Conservation (phyloP, 257 asterid genomes). For the Nyctanthes arbortristis region DNA sequence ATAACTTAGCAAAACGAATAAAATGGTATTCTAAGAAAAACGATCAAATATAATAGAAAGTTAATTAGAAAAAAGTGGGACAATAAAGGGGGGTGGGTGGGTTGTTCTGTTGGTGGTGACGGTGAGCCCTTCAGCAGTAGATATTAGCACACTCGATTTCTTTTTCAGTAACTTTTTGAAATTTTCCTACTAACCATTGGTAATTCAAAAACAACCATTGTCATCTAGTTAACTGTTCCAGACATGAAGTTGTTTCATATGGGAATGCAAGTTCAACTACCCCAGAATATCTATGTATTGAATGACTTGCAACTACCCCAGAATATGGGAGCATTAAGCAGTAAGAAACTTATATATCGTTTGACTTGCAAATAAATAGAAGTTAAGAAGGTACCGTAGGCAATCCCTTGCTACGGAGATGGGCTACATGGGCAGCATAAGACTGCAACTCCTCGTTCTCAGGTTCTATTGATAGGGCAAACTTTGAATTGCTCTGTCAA, state of each 20-base stretch:
- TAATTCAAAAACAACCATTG: neutral
- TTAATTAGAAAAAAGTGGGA: neutral
- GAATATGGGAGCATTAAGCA: neutral
- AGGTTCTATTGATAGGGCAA: slow-evolving; percentile 87
- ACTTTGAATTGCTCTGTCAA: slow-evolving; percentile 89
- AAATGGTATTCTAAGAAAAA: too few species aligned
- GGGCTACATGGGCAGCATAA: slow-evolving; percentile 65
- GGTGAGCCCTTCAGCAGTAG: too few species aligned
- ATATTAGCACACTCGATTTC: too few species aligned
- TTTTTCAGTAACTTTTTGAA: neutral
- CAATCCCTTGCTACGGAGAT: slow-evolving; percentile 73
- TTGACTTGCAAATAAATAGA: neutral
- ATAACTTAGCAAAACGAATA: neutral
- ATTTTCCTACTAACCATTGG: neutral
- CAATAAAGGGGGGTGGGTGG: too few species aligned
- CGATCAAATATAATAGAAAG: neutral
- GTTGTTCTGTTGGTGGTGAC: too few species aligned
- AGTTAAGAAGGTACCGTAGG: slow-evolving; percentile 66
- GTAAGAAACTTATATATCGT: too few species aligned
- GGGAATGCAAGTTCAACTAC: neutral
- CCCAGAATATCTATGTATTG: too few species aligned
- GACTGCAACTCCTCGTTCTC: slow-evolving; percentile 72
- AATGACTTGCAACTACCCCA: neutral
- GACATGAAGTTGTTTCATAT: neutral
- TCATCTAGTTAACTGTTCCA: neutral